Conservation (phyloP, 2,329 filamentous ascomycete species). For the Verticillium zaregamsianum region DNA sequence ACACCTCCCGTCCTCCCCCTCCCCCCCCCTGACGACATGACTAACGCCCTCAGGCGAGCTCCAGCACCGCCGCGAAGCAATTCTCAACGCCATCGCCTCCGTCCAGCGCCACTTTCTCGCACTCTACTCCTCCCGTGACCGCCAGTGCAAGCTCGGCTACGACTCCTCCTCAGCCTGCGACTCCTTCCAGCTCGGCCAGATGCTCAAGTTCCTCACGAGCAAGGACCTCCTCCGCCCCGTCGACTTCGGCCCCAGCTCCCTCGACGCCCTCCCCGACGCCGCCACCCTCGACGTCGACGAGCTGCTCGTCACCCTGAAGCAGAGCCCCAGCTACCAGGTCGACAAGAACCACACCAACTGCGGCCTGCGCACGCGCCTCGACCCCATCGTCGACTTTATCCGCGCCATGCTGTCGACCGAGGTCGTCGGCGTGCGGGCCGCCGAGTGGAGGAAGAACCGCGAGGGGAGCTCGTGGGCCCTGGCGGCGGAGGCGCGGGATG, state of each 20-base stretch:
- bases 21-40: background rate
- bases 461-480: conserved; percentile 35
- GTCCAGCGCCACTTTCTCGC: conserved; percentile 63
- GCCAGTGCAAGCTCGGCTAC: conserved; percentile 71
- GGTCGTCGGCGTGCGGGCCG: conserved; percentile 37
- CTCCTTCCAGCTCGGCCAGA: conserved; percentile 74
- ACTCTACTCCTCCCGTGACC: conserved; percentile 62
- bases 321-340: conserved; percentile 69
- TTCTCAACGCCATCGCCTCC: conserved; percentile 66
- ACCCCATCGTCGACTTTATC: conserved; percentile 63
- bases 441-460: conserved; percentile 41
- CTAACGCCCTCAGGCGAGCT: conserved; percentile 52
- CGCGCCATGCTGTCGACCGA: conserved; percentile 49
- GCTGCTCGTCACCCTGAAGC: conserved; percentile 56
- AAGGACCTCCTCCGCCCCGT: conserved; percentile 57
- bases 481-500: conserved; percentile 11
- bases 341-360: conserved; percentile 72
- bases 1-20: too few relatives aligned
- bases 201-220: conserved; percentile 64
- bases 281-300: conserved; percentile 53
- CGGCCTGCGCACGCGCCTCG: conserved; percentile 60
- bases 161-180: conserved; percentile 70
- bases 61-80: conserved; percentile 58
- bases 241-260: conserved; percentile 47
- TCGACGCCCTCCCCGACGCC: conserved; percentile 39